Conservation (phyloP, 805 yeast species). For the Ogataea ramenticola region DNA sequence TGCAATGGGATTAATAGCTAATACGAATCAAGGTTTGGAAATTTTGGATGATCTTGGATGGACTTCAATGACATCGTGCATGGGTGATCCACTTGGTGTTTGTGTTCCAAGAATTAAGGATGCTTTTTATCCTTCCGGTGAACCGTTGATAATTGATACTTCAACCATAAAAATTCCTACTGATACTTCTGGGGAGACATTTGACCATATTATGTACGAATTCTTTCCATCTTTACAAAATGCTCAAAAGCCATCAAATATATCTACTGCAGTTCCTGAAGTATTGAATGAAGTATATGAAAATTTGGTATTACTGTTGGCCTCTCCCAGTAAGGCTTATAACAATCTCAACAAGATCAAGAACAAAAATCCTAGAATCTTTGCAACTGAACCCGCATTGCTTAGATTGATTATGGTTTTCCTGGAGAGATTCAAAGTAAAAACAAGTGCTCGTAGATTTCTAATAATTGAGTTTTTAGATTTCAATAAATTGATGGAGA, state of each 20-base stretch:
- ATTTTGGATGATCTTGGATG: slow-evolving; percentile 77
- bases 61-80: slow-evolving; percentile 43
- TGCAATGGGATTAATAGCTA: slow-evolving; percentile 66
- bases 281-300: slow-evolving; percentile 18
- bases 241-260: slow-evolving; percentile 11
- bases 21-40: slow-evolving; percentile 75
- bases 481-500: slow-evolving; percentile 45
- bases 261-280: slow-evolving; percentile 2
- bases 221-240: slow-evolving; percentile 9
- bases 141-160: slow-evolving; percentile 2
- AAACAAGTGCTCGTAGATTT: slow-evolving; percentile 55
- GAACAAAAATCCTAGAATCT: slow-evolving; percentile 39
- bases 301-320: slow-evolving; percentile 20
- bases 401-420: slow-evolving; percentile 44
- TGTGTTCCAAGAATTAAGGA: slow-evolving; percentile 20
- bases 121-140: slow-evolving; percentile 11
- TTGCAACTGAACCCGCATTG: slow-evolving; percentile 45
- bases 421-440: slow-evolving; percentile 52
- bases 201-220: slow-evolving; percentile 12
- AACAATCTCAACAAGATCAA: slow-evolving; percentile 43
- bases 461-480: slow-evolving; percentile 55
- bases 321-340: slow-evolving; percentile 21
- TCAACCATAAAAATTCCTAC: slow-evolving; percentile 4
- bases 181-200: slow-evolving; percentile 9
- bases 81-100: slow-evolving; percentile 29